phyloP scores from a whole-genome alignment of 2,329 filamentous ascomycete genomes.

The Verruconis gallopava region DNA sequence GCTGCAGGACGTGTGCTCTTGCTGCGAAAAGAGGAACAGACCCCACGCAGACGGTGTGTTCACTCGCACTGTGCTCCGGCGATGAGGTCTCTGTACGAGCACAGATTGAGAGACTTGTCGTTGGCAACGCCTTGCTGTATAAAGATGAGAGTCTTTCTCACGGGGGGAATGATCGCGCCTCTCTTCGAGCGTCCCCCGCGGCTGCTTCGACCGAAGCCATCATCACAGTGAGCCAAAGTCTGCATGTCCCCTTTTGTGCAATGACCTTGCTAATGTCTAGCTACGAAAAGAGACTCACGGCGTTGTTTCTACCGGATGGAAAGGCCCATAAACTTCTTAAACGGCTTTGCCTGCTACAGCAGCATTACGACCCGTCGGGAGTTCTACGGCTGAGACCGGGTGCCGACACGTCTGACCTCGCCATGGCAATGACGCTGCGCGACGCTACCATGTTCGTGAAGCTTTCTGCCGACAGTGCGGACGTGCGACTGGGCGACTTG shows the following conservation, averaged over 20 bases:
- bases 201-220: no score
- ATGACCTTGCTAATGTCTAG: no score
- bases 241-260: no score
- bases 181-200: no score
- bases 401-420: constrained; percentile 22
- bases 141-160: no score
- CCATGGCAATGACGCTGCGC: constrained; percentile 64
- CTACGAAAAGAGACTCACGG: no score
- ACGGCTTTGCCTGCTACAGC: background rate
- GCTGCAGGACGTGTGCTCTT: constrained; percentile 65
- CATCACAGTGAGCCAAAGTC: no score
- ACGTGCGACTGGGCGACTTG: constrained; percentile 55
- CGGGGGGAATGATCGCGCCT: no score
- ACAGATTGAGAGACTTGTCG: background rate
- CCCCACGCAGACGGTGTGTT: constrained; percentile 13
- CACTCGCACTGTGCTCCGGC: background rate
- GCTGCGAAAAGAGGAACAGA: constrained; percentile 22
- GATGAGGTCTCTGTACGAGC: background rate
- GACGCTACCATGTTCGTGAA: constrained; percentile 67
- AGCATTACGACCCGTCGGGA: constrained; percentile 1
- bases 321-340: constrained; percentile 1
- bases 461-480: constrained; percentile 26
- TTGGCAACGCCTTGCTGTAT: no score
- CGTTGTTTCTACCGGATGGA: background rate
- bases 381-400: background rate